Conservation (phyloP, 176 grass and related monocot species). For the Musa troglodytarum region DNA sequence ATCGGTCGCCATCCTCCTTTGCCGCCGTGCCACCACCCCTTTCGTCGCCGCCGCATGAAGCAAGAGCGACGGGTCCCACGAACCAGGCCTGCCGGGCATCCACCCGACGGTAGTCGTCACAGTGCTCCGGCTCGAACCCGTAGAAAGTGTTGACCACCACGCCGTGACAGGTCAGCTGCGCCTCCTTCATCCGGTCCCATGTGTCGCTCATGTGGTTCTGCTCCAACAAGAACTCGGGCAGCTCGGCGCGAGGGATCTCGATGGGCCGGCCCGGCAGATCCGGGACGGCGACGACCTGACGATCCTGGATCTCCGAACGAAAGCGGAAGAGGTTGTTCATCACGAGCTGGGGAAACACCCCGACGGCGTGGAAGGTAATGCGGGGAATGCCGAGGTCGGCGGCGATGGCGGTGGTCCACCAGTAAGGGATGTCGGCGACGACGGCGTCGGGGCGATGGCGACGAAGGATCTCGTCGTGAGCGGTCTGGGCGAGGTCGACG, state of each 20-base stretch:
- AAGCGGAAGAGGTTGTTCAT: constrained; percentile 47
- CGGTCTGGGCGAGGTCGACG: not conserved
- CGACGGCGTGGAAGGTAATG: constrained; percentile 22
- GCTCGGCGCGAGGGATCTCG: constrained; percentile 50
- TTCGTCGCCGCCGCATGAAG: not conserved
- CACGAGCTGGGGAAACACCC: constrained; percentile 25
- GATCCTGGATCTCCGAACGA: constrained; percentile 29
- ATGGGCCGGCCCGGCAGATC: constrained; percentile 41
- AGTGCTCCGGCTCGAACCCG: constrained; percentile 55
- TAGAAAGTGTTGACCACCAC: constrained; percentile 68
- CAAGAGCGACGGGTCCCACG: constrained; percentile 42
- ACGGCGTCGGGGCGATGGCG: constrained; percentile 16
- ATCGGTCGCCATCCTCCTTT: constrained; percentile 10
- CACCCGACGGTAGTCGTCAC: constrained; percentile 43
- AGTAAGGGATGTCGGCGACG: constrained; percentile 21
- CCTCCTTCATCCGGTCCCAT: constrained; percentile 43
- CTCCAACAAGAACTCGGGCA: constrained; percentile 47
- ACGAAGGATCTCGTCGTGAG: constrained; percentile 14
- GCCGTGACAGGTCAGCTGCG: constrained; percentile 49
- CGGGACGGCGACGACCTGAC: constrained; percentile 28
- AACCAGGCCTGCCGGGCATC: constrained; percentile 60
- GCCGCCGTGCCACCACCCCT: constrained; percentile 24
- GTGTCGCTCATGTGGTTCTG: constrained; percentile 34
- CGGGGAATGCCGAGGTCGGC: constrained; percentile 24
- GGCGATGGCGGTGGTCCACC: constrained; percentile 22